These are phyloP conservation scores for Aspergillus ostianus DNA, from an alignment of 495 filamentous ascomycete species.

Conservation along the genomic window DNA sequence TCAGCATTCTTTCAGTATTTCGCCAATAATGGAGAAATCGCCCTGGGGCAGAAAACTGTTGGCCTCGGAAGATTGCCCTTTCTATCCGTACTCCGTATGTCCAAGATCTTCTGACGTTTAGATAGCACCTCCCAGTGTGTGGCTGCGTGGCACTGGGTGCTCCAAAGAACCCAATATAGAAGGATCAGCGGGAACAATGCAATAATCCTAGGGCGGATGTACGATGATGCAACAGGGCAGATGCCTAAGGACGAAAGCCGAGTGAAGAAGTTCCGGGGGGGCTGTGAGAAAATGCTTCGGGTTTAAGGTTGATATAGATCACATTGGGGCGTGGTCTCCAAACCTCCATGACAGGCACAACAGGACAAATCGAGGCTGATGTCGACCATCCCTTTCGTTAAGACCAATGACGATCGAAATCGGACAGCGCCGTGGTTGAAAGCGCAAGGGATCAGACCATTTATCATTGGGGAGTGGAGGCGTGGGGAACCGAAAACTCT, in stretches of 20 bases:
- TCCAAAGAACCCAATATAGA: not conserved
- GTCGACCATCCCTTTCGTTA: not conserved
- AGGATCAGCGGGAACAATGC: constrained; percentile 2
- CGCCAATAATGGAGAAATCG: no score
- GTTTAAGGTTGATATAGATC: not conserved
- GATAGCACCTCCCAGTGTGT: no score
- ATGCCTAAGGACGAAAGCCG: not conserved
- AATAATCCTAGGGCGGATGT: not conserved
- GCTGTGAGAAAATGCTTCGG: not conserved
- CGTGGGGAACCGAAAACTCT: constrained; percentile 15
- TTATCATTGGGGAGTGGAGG: constrained; percentile 18
- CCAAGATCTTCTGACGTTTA: no score
- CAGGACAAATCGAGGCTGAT: not conserved
- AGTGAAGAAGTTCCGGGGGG: not conserved
- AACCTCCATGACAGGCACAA: not conserved
- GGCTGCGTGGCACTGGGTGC: no score
- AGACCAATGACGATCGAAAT: constrained; percentile 5
- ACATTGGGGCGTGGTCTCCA: not conserved
- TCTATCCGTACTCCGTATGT: not conserved
- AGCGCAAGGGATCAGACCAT: constrained; percentile 10
- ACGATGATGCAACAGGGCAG: constrained; percentile 6
- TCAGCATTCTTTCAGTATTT: not conserved
- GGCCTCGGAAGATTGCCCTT: not conserved
- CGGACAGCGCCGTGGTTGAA: constrained; percentile 8
- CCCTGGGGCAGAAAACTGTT: not conserved